Evolutionary conservation across 352 stramenopile species (phyloP).

Genomic region (Phytophthora citricola): DNA sequence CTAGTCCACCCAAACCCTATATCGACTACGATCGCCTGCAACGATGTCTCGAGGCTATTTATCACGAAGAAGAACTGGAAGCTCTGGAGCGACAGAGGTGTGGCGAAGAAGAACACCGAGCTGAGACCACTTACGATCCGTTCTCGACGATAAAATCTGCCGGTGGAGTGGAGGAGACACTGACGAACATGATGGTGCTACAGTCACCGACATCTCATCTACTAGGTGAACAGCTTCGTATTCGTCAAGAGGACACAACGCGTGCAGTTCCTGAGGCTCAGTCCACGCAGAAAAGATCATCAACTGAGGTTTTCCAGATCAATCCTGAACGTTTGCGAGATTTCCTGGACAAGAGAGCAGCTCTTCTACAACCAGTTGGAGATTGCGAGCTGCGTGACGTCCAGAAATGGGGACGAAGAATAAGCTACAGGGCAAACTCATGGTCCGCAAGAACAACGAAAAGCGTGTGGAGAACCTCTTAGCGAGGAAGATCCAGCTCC

Average conservation of each 20-base stretch:
- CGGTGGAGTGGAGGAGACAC: conserved; percentile 58
- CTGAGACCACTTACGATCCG: conserved; percentile 51
- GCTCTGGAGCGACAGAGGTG: conserved; percentile 12
- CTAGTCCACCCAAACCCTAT: conserved; percentile 7
- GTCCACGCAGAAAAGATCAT: conserved; percentile 1
- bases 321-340: conserved; percentile 42
- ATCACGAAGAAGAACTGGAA: conserved; percentile 49
- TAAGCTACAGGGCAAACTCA: conserved; percentile 51
- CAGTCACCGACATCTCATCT: conserved; percentile 31
- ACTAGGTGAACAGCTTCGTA: conserved; percentile 55
- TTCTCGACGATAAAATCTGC: conserved; percentile 61
- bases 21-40: conserved; percentile 23
- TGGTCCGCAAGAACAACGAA: conserved; percentile 52
- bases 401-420: conserved; percentile 43
- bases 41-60: conserved; percentile 47
- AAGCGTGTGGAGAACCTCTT: conserved; percentile 47
- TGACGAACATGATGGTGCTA: conserved; percentile 40
- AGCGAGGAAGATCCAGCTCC: conserved; percentile 61
- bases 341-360: conserved; percentile 48
- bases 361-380: conserved; percentile 25
- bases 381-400: conserved; percentile 45
- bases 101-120: conserved; percentile 25
- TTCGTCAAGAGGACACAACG: conserved; percentile 57
- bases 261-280: background rate
- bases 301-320: conserved; percentile 26